Percentiles rank a stretch among this genome's conserved stretches.
phyloP scores from a whole-genome alignment of 208 protist genomes.

The Novymonas esmeraldas region DNA sequence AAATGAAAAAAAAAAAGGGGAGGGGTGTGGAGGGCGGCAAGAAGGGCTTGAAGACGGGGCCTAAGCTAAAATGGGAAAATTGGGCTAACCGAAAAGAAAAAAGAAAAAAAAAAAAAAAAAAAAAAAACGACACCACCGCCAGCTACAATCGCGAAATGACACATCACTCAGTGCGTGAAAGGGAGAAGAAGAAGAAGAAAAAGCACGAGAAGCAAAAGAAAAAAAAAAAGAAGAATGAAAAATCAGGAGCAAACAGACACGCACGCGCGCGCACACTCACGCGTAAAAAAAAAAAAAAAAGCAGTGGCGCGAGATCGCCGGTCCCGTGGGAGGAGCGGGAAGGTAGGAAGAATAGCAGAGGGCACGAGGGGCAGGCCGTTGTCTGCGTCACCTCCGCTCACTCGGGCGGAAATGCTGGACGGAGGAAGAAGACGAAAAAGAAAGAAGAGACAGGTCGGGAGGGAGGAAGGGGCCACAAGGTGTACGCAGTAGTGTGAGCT shows the following conservation, averaged over 20 bases:
- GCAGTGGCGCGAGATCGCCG: not conserved
- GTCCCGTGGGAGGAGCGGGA: not conserved
- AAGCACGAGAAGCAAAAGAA: constrained; percentile 10
- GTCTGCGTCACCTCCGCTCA: too few species aligned
- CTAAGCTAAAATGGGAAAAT: too few species aligned
- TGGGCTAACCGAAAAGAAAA: not conserved
- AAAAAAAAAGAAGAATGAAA: constrained; percentile 11
- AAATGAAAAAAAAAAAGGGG: constrained; percentile 37
- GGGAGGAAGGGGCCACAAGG: too few species aligned
- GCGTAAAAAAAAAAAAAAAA: constrained; percentile 12
- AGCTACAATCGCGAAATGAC: not conserved
- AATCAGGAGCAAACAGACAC: not conserved
- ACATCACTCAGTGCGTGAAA: constrained; percentile 3
- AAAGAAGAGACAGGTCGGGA: too few species aligned
- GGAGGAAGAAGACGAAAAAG: too few species aligned
- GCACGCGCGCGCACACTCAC: not conserved
- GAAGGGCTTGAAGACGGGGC: not conserved
- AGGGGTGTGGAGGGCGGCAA: not conserved
- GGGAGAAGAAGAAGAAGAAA: not conserved
- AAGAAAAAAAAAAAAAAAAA: not conserved
- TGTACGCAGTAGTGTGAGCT: too few species aligned
- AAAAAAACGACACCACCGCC: not conserved
- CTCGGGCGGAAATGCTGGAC: too few species aligned
- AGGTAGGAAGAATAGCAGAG: not conserved
- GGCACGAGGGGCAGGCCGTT: too few species aligned